Evolutionary conservation across 2,329 filamentous ascomycete species (phyloP).

Genomic region (Phaeosphaeria sp.): DNA sequence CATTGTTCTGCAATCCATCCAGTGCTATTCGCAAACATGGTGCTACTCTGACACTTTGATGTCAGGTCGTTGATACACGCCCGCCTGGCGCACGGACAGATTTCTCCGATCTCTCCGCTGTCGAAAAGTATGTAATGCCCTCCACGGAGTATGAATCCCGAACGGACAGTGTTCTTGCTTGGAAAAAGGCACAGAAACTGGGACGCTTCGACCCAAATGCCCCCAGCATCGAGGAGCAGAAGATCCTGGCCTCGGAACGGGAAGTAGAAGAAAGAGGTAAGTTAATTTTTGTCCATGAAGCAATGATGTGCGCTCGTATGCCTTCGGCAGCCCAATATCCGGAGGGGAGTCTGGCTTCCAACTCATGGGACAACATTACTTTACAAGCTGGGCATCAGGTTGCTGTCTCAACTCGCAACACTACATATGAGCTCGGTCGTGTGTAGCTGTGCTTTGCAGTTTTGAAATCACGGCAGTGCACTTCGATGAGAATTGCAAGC

Average conservation of each 20-base stretch:
- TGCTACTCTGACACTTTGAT: slow-evolving; percentile 27
- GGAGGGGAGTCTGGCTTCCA: slow-evolving; percentile 6
- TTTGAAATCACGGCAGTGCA: neutral
- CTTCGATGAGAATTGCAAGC: neutral
- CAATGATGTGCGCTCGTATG: slow-evolving; percentile 21
- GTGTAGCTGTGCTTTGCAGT: neutral
- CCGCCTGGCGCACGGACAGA: slow-evolving; percentile 78
- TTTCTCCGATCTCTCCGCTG: slow-evolving; percentile 78
- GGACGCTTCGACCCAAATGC: slow-evolving; percentile 93
- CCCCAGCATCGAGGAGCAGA: slow-evolving; percentile 74
- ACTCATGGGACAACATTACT: neutral
- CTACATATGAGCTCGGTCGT: neutral
- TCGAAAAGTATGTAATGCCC: slow-evolving; percentile 92
- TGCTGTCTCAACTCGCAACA: neutral
- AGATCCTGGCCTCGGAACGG: slow-evolving; percentile 69
- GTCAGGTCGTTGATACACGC: slow-evolving; percentile 78
- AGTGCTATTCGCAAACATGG: slow-evolving; percentile 20
- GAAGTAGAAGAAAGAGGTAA: slow-evolving; percentile 74
- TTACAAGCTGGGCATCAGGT: neutral
- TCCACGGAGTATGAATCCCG: slow-evolving; percentile 83
- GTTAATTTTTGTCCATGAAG: slow-evolving; percentile 23
- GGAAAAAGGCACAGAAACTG: slow-evolving; percentile 95
- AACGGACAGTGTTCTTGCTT: slow-evolving; percentile 86
- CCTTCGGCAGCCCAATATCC: slow-evolving; percentile 16
- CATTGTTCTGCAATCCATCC: slow-evolving; percentile 14